A percentile compares a stretch with the other conserved stretches of the same genome.
These are phyloP conservation scores for Acacia crassicarpa DNA, from an alignment of 306 rosid genomes.

Conservation along the genomic window DNA sequence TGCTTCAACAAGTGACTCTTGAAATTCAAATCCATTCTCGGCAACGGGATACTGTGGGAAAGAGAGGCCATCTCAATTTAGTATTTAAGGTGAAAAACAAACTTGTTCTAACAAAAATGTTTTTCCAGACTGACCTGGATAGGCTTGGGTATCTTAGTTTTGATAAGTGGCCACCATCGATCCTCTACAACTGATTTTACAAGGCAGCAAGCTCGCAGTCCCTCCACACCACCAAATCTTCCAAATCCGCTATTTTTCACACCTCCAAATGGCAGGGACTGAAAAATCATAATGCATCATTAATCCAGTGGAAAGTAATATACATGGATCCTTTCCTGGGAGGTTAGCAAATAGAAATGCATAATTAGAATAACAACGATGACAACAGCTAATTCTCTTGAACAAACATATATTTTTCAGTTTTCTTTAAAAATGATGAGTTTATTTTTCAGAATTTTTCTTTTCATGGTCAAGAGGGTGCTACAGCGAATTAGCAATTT, in stretches of 20 bases:
- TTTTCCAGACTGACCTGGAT: slow-evolving; percentile 66
- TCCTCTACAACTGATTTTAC: slow-evolving; percentile 94
- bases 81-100: not conserved
- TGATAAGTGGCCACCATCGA: slow-evolving; percentile 89
- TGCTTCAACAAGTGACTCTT: slow-evolving; percentile 77
- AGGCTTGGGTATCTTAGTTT: slow-evolving; percentile 84
- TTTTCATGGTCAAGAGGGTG: not conserved
- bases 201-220: slow-evolving; percentile 95
- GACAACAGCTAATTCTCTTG: not conserved
- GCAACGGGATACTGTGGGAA: slow-evolving; percentile 78
- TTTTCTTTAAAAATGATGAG: not conserved
- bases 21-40: slow-evolving; percentile 84
- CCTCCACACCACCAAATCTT: slow-evolving; percentile 89
- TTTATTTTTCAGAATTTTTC: not conserved
- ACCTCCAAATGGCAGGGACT: slow-evolving; percentile 98
- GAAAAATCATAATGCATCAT: slow-evolving; percentile 40
- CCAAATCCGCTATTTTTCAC: slow-evolving; percentile 96
- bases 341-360: not conserved
- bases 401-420: not conserved
- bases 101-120: slow-evolving; percentile 11
- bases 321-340: not conserved
- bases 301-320: slow-evolving; percentile 1
- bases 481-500: not conserved
- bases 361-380: not conserved
- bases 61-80: slow-evolving; percentile 33